phyloP scores from a whole-genome alignment of 73 alveolate genomes.

The Stentor roeselii region DNA sequence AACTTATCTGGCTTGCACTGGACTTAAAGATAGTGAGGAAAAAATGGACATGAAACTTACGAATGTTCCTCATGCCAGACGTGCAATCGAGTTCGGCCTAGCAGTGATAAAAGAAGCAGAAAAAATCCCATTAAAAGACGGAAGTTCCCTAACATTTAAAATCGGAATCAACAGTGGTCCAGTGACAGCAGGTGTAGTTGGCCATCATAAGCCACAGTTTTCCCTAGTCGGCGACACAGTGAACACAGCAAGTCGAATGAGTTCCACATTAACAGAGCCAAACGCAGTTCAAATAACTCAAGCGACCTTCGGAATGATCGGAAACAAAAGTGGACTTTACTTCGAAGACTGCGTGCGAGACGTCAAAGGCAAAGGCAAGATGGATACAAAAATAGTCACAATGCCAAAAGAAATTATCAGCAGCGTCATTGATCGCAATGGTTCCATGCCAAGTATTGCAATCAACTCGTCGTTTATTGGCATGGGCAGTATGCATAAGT shows the following conservation, averaged over 20 bases:
- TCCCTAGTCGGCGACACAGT: slow-evolving; percentile 96
- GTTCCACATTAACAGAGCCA: slow-evolving; percentile 61
- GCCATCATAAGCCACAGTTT: slow-evolving; percentile 95
- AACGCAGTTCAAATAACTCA: neutral
- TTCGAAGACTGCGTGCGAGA: neutral
- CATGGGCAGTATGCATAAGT: neutral
- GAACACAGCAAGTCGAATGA: slow-evolving; percentile 93
- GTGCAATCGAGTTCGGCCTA: neutral
- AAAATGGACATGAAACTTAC: neutral
- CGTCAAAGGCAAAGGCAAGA: slow-evolving; percentile 22
- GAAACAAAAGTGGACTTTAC: neutral
- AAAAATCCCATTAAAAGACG: neutral
- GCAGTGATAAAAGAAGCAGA: neutral
- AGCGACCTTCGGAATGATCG: neutral
- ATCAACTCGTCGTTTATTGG: neutral
- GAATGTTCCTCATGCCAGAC: neutral
- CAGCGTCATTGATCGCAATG: neutral
- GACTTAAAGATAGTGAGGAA: slow-evolving; percentile 62
- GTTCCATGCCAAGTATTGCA: neutral
- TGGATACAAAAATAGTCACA: neutral
- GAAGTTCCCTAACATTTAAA: slow-evolving; percentile 49
- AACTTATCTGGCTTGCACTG: slow-evolving; percentile 88
- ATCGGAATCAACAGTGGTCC: slow-evolving; percentile 96
- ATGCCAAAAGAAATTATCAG: neutral
- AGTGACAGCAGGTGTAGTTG: slow-evolving; percentile 96